Percentiles rank a stretch among this genome's conserved stretches.
phyloP scores from a whole-genome alignment of 208 protist species.

The Trichomonas tenax region DNA sequence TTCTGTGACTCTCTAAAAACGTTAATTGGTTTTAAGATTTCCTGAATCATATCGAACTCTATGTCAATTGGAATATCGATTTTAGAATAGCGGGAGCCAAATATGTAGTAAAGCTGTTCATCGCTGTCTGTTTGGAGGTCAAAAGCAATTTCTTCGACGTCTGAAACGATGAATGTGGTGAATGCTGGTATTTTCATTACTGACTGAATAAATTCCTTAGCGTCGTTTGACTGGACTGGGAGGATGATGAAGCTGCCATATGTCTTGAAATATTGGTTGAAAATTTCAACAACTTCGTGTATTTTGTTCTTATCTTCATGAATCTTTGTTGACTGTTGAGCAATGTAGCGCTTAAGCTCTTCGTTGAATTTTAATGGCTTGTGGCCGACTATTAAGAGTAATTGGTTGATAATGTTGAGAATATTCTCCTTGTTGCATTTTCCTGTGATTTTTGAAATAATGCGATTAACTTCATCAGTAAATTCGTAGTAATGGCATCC shows the following conservation, averaged over 20 bases:
- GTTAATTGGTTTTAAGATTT: not conserved
- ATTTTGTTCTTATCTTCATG: not conserved
- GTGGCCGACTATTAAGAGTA: not conserved
- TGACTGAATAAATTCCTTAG: not conserved
- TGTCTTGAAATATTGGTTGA: not conserved
- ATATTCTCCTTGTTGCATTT: not conserved
- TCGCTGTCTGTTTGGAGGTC: not conserved
- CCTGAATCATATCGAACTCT: not conserved
- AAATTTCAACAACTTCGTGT: not conserved
- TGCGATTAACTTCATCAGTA: not conserved
- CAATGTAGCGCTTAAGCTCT: not conserved
- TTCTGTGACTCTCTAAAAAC: not conserved
- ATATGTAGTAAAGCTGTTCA: not conserved
- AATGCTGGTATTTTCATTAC: not conserved
- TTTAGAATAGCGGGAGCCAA: not conserved
- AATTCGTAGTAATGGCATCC: not conserved
- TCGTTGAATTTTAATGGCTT: not conserved
- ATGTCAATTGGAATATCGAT: not conserved
- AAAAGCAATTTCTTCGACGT: not conserved
- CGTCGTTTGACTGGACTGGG: not conserved
- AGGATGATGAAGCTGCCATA: not conserved
- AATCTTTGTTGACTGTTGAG: not conserved
- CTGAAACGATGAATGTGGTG: not conserved
- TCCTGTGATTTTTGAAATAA: not conserved
- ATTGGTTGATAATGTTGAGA: not conserved